Base-by-base conservation (phyloP, 106 monocot genomes). In the Iris macrosiphon region DNA sequence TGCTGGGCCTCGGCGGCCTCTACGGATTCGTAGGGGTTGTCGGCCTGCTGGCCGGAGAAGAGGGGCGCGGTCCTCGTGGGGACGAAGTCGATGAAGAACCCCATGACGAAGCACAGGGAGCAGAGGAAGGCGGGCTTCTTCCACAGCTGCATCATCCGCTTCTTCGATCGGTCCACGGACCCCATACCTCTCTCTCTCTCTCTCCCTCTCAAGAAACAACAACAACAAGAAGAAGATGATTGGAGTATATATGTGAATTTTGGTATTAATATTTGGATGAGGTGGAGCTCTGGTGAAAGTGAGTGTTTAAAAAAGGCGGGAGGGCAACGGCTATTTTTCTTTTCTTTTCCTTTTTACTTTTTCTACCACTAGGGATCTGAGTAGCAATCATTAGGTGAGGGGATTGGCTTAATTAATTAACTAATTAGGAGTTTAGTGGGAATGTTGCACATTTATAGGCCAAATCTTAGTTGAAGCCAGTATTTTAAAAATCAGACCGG, bases 81-180 rank as follows among this genome's bases (percentile, higher is more conserved):
- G 4, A 85, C 81, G 55, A 94, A 84, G 35, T 84, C 94, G 34
- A 76, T 65, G 81, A 94, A 84, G 75, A 88, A 89, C 13, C 88
- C 94, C 76, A 74, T 78, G 57, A 75, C 64, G 65, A 94, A 94
- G 70, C 88, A 94, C 22, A 94, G 75, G 26, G 85, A 73, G 78
- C 88, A 81, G 67, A 85, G 94, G 61, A 94, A 23, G 45, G 84
- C 39, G 12, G 88, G 78, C 59, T 78, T 88, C 79, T 81, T 84
- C 94, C 94, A 88, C 9, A 79, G 57, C 18, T 79, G 75, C 19
- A 66, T 57, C 2, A 71, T 53, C 40, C 55, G 71, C 81, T 71
- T 88, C 75, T 82, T 94, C 13, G 83, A 69, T 55, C 75, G 31
- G 37, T 88, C 84, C 8, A 59, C 11, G 24, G 72, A 61, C 16